Conservation (phyloP, 352 stramenopile species). For the Phytophthora pinifolia region DNA sequence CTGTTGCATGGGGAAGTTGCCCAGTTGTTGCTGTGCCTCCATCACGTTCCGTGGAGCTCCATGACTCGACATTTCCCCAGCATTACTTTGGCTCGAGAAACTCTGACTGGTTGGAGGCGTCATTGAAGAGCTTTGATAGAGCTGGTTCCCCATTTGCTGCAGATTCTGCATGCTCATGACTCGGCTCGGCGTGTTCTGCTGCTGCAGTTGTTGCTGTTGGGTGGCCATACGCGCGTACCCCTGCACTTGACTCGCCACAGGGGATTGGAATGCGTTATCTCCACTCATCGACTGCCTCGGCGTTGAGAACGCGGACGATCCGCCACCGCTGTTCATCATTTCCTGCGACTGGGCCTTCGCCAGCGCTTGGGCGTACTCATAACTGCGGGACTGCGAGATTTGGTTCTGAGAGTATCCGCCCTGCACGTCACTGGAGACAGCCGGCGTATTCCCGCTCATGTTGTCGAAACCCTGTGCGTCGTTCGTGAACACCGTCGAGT, state of each 20-base stretch:
- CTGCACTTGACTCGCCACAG: slow-evolving; percentile 35
- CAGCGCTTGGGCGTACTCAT: slow-evolving; percentile 37
- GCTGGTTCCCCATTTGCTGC: slow-evolving; percentile 22
- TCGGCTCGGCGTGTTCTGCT: slow-evolving; percentile 16
- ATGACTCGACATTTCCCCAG: slow-evolving; percentile 15
- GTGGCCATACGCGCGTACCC: slow-evolving; percentile 11
- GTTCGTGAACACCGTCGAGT: slow-evolving; percentile 12
- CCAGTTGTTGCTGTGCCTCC: slow-evolving; percentile 20
- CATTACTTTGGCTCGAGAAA: slow-evolving; percentile 20
- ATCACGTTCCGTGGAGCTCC: slow-evolving; percentile 22
- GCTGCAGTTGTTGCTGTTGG: slow-evolving; percentile 21
- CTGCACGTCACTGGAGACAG: slow-evolving; percentile 17
- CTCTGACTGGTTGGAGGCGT: slow-evolving; percentile 19
- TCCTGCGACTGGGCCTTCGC: slow-evolving; percentile 32
- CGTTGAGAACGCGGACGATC: slow-evolving; percentile 20
- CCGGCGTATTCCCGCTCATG: slow-evolving; percentile 6
- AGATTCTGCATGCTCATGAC: slow-evolving; percentile 20
- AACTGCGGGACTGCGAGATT: slow-evolving; percentile 28
- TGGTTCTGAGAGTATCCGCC: slow-evolving; percentile 22
- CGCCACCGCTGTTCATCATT: slow-evolving; percentile 1
- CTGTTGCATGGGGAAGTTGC: slow-evolving; percentile 22
- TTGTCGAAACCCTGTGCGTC: slow-evolving; percentile 23
- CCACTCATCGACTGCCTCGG: slow-evolving; percentile 17
- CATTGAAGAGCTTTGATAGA: slow-evolving; percentile 12
- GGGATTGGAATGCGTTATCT: slow-evolving; percentile 45